Conservation (phyloP, 169 alveolate species). For the Eimeria brunetti region DNA sequence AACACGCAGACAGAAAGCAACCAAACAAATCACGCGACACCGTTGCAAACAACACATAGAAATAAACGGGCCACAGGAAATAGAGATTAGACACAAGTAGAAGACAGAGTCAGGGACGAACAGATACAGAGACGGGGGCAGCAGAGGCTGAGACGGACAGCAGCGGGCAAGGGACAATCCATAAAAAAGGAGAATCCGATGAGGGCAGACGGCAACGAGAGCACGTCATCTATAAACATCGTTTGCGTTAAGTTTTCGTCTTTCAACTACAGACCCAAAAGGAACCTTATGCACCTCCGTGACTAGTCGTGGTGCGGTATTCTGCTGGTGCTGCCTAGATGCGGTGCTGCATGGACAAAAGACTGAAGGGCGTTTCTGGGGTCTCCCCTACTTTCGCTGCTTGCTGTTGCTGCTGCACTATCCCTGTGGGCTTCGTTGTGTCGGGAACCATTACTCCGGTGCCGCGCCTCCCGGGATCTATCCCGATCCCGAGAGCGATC, state of each 20-base stretch:
- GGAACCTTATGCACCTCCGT: neutral
- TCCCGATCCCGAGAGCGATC: constrained; percentile 17
- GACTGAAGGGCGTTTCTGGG: constrained; percentile 36
- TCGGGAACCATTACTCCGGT: constrained; percentile 36
- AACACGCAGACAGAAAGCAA: neutral
- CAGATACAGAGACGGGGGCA: neutral
- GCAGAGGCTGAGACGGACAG: neutral
- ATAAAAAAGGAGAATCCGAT: neutral
- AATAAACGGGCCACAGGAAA: neutral
- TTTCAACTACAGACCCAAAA: neutral
- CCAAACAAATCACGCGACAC: neutral
- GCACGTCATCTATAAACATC: neutral
- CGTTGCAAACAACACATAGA: neutral
- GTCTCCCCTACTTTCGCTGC: constrained; percentile 38
- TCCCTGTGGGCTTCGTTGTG: neutral
- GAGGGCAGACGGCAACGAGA: neutral
- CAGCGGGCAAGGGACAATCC: neutral
- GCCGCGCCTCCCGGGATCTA: constrained; percentile 14
- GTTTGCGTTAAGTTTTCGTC: neutral
- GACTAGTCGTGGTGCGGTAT: constrained; percentile 22
- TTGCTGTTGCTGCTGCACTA: constrained; percentile 13
- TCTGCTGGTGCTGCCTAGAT: constrained; percentile 45
- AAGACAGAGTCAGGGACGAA: neutral
- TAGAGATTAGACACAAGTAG: neutral
- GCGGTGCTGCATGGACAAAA: constrained; percentile 15